Percentiles rank a stretch among this genome's conserved stretches.
Evolutionary conservation across 768 basidiomycete genomes (phyloP).

Genomic region (Xanthoconium stramineum): DNA sequence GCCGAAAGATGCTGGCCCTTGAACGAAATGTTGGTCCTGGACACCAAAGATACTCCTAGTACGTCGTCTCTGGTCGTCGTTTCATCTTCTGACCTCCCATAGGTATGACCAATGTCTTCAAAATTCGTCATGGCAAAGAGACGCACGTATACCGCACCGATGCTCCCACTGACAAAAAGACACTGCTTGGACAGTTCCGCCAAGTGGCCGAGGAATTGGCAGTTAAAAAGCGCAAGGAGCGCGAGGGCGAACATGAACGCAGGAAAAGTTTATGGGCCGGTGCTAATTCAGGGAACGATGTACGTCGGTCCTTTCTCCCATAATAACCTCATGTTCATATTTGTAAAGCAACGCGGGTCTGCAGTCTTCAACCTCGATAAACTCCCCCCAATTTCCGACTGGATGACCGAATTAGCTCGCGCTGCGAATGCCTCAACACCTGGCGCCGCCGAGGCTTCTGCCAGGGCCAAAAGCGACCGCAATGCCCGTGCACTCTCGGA

Average conservation of each 20-base stretch:
- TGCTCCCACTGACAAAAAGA: conserved; percentile 77
- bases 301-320: conserved; percentile 21
- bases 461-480: conserved; percentile 73
- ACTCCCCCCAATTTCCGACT: conserved; percentile 66
- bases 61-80: conserved; percentile 21
- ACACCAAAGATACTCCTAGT: conserved; percentile 95
- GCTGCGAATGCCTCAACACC: conserved; percentile 41
- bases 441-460: conserved; percentile 37
- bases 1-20: conserved; percentile 93
- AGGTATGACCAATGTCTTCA: conserved; percentile 95
- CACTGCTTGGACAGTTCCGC: conserved; percentile 79
- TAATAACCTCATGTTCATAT: not conserved
- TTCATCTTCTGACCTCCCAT: conserved; percentile 4
- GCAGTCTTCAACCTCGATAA: conserved; percentile 34
- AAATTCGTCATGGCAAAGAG: conserved; percentile 90
- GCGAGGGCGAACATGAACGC: conserved; percentile 89
- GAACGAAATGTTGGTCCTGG: conserved; percentile 91
- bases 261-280: conserved; percentile 70
- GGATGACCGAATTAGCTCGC: conserved; percentile 68
- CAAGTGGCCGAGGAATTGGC: conserved; percentile 91
- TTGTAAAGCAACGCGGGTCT: conserved; percentile 30
- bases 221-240: conserved; percentile 86
- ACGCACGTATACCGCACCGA: conserved; percentile 93
- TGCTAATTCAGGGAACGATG: conserved; percentile 42
- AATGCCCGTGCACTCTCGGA: conserved; percentile 88